Conservation (phyloP, 176 grass and related monocot species). For the Poa annua region DNA sequence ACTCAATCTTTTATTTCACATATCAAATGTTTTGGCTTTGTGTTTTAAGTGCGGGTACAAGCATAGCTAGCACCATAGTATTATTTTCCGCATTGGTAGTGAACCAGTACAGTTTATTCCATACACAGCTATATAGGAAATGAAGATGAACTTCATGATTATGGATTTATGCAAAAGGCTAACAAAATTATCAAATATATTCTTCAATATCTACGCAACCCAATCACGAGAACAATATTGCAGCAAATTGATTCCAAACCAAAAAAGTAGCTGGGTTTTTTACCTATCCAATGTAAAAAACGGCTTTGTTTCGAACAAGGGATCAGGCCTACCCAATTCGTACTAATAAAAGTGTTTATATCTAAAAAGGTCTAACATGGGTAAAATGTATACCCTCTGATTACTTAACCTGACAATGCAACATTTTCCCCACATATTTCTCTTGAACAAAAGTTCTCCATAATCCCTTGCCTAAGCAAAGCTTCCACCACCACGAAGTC, state of each 20-base stretch:
- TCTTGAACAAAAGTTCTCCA: not conserved
- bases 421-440: not conserved
- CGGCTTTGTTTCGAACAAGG: not conserved
- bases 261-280: not conserved
- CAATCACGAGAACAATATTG: not conserved
- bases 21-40: not conserved
- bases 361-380: not conserved
- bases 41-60: not conserved
- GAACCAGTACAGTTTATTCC: too few relatives aligned
- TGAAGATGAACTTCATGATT: too few relatives aligned
- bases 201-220: not conserved
- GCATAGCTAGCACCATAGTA: not conserved
- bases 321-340: not conserved
- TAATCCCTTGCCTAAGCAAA: not conserved
- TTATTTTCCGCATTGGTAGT: too few relatives aligned
- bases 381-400: not conserved
- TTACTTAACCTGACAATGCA: too few relatives aligned
- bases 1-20: not conserved
- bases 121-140: too few relatives aligned
- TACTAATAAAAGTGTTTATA: not conserved
- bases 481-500: not conserved
- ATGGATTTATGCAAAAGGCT: too few relatives aligned
- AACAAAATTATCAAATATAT: too few relatives aligned
- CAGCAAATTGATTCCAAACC: not conserved
- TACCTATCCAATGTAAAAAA: not conserved